phyloP scores from a whole-genome alignment of 2,329 filamentous ascomycete genomes.

The Botrytis porri region DNA sequence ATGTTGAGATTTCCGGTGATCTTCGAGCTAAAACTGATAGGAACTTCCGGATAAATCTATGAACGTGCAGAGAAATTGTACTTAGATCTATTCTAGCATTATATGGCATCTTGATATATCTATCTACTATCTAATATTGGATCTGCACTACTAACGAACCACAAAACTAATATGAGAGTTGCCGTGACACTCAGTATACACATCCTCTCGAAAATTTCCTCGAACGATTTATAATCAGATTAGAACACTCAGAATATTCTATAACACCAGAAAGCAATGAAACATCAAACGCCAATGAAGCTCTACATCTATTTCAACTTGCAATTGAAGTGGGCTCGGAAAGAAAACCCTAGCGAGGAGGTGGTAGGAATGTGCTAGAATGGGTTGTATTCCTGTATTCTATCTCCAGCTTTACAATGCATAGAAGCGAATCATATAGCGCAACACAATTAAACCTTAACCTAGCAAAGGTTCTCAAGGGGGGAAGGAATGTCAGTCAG shows the following conservation, averaged over 20 bases:
- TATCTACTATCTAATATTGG: accelerated
- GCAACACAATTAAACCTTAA: accelerated
- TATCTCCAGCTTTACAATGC: accelerated
- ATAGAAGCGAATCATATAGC: background rate
- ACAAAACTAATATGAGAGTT: background rate
- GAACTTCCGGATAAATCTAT: accelerated
- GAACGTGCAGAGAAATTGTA: accelerated
- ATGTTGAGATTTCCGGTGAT: background rate
- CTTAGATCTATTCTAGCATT: background rate
- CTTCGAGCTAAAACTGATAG: background rate
- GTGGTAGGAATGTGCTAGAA: background rate
- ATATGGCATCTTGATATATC: accelerated
- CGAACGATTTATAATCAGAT: too few species aligned
- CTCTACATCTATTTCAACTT: accelerated
- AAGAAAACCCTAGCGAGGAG: too few species aligned
- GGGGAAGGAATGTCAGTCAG: background rate
- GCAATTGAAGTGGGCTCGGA: accelerated
- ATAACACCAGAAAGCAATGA: accelerated
- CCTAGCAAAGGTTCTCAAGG: background rate
- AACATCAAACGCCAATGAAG: accelerated
- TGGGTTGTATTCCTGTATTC: too few species aligned
- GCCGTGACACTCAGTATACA: background rate
- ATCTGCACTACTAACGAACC: too few species aligned
- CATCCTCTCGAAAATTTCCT: background rate
- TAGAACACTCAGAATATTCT: background rate